Evolutionary conservation across 305 asterid species (phyloP).

Genomic region (Solanum hybrid): DNA sequence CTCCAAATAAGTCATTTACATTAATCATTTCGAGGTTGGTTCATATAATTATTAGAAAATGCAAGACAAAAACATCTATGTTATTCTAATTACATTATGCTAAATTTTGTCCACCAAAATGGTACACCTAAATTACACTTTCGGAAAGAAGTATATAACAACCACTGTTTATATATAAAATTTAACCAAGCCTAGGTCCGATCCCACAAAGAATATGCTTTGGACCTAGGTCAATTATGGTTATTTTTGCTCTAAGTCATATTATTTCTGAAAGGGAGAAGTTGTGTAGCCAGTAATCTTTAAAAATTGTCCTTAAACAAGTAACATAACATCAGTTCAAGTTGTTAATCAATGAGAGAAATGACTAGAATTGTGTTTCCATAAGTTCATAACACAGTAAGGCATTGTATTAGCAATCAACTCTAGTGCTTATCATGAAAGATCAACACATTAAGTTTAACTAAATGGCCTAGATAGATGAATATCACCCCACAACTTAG

Average conservation of each 20-base stretch:
- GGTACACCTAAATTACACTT: neutral
- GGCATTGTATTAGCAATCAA: neutral
- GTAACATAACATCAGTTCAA: neutral
- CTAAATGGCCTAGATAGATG: neutral
- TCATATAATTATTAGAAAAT: too few relatives aligned
- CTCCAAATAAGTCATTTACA: neutral
- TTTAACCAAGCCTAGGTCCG: neutral
- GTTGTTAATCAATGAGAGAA: neutral
- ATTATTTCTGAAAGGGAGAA: neutral
- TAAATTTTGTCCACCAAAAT: neutral
- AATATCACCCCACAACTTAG: neutral
- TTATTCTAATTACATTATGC: neutral
- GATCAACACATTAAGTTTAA: neutral
- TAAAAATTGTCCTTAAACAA: neutral
- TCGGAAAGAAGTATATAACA: neutral
- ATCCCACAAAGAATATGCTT: too few relatives aligned
- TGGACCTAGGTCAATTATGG: neutral
- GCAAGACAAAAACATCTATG: neutral
- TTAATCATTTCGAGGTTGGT: too few relatives aligned
- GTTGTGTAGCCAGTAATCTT: neutral
- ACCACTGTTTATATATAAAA: neutral
- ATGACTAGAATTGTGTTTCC: neutral
- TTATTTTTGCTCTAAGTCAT: neutral
- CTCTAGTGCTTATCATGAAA: neutral
- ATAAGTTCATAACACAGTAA: neutral